A percentile compares a stretch with the other conserved stretches of the same genome.
phyloP scores from a whole-genome alignment of 2,329 filamentous ascomycete species.

The Lomentospora prolificans region DNA sequence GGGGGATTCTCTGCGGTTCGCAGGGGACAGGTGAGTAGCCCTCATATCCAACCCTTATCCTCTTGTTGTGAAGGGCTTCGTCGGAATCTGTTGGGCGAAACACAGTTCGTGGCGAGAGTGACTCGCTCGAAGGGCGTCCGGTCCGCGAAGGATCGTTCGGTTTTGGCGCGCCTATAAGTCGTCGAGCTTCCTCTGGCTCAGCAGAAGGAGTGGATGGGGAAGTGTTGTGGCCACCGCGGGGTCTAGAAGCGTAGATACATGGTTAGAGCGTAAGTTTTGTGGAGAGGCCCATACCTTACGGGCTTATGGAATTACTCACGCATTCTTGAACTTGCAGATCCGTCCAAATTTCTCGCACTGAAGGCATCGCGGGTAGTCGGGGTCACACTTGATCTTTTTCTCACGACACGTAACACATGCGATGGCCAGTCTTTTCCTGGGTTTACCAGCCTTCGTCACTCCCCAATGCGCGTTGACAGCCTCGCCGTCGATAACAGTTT shows the following conservation, averaged over 20 bases:
- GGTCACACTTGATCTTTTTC: constrained; percentile 97
- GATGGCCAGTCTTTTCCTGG: constrained; percentile 80
- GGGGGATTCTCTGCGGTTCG: constrained; percentile 10
- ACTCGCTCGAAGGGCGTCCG: constrained; percentile 34
- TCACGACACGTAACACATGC: constrained; percentile 89
- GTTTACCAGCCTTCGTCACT: constrained; percentile 87
- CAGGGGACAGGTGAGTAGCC: constrained; percentile 19
- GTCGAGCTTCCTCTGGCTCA: constrained; percentile 36
- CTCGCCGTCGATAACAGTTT: constrained; percentile 76
- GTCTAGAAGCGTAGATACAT: constrained; percentile 24
- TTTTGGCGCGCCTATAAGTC: constrained; percentile 21
- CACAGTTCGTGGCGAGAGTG: constrained; percentile 36
- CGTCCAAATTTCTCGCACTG: constrained; percentile 89
- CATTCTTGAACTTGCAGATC: constrained; percentile 75
- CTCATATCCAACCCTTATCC: constrained; percentile 37
- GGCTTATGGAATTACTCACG: constrained; percentile 49
- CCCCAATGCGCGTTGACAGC: constrained; percentile 87
- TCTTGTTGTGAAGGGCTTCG: constrained; percentile 31
- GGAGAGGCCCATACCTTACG: neutral
- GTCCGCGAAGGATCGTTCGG: constrained; percentile 27
- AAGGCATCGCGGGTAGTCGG: constrained; percentile 74
- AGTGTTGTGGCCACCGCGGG: constrained; percentile 47
- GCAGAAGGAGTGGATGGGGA: constrained; percentile 43
- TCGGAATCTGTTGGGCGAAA: constrained; percentile 22
- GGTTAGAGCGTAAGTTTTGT: neutral